Percentiles rank a stretch among this genome's conserved stretches.
Conservation (phyloP, 805 yeast genomes). For the Brettanomyces sp. region DNA sequence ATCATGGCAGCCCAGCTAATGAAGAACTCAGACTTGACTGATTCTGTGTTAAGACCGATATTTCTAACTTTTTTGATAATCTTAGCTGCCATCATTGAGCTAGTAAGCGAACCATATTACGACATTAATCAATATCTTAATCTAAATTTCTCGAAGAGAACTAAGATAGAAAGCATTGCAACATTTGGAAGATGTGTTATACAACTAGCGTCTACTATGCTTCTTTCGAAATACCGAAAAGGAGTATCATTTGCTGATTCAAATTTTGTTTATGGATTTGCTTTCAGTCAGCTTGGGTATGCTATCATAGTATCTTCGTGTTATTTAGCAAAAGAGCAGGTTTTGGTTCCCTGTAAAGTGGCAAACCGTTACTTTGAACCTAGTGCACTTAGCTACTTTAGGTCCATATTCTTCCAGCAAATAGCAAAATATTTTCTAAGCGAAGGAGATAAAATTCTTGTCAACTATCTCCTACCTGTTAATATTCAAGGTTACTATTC, state of each 20-base stretch:
- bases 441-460: conserved; percentile 81
- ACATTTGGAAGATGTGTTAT: conserved; percentile 51
- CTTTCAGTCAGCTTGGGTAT: conserved; percentile 64
- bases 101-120: conserved; percentile 66
- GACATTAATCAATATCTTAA: conserved; percentile 57
- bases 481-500: conserved; percentile 87
- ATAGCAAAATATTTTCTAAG: conserved; percentile 80
- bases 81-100: conserved; percentile 34
- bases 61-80: not conserved
- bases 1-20: conserved; percentile 17
- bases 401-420: conserved; percentile 61
- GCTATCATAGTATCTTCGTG: conserved; percentile 31
- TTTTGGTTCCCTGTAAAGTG: not conserved
- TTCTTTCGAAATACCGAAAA: not conserved
- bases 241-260: conserved; percentile 2
- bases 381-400: conserved; percentile 41
- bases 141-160: conserved; percentile 57
- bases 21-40: not conserved
- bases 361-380: conserved; percentile 8
- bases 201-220: conserved; percentile 32
- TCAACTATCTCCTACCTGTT: conserved; percentile 58
- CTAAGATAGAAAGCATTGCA: conserved; percentile 65
- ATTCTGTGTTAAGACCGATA: not conserved
- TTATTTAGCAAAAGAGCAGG: conserved; percentile 12
- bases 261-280: conserved; percentile 35